Base-by-base conservation (phyloP, 2,329 filamentous ascomycete species). In the Alternaria consortialis region DNA sequence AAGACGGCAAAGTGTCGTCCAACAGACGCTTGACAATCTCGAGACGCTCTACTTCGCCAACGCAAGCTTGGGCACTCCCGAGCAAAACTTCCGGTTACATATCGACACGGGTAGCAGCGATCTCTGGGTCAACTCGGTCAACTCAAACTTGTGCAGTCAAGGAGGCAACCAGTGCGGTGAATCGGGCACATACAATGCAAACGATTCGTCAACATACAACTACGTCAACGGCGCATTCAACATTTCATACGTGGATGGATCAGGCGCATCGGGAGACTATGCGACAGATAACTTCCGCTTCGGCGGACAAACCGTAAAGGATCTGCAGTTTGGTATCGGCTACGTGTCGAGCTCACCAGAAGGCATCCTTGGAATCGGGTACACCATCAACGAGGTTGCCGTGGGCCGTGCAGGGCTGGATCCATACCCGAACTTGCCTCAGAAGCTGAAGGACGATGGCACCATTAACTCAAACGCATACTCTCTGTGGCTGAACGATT, bases 281-380 rank as follows among this genome's bases (percentile, higher is more conserved):
- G 91, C 88, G 2, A 88, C 86, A 5, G 94, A 97, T 73, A 90
- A 84, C 0, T 80, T 97, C 58, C 81, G 79, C 5, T 82, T 93
- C 54, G 88, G 86, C 12, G 81, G 80, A 23, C 76, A 83, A 31
- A 84, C 78, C 1, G 68, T 93, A 32, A 65, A 82, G 4, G 77
- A 81, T 57, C 80, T 93, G 56, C 90, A 93, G 71, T 92, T 94
- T 69, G 91, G 91, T 62, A 83, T 94, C 63, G 91, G 91, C 42
- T 92, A 93, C 73, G 74, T 65, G 0, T 88, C 87, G 3, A 81
- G 70, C 42, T 87, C 86, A 5, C 58, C 74, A 31, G 76, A 96
- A 76, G 92, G 92, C 39, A 92, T 98, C 42, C 79, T 97, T 20
- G 94, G 94, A 17, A 90, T 98, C 63, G 94, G 94, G 7, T 97